Conservation (phyloP, 2,329 filamentous ascomycete species). For the Escovopsis weberi region DNA sequence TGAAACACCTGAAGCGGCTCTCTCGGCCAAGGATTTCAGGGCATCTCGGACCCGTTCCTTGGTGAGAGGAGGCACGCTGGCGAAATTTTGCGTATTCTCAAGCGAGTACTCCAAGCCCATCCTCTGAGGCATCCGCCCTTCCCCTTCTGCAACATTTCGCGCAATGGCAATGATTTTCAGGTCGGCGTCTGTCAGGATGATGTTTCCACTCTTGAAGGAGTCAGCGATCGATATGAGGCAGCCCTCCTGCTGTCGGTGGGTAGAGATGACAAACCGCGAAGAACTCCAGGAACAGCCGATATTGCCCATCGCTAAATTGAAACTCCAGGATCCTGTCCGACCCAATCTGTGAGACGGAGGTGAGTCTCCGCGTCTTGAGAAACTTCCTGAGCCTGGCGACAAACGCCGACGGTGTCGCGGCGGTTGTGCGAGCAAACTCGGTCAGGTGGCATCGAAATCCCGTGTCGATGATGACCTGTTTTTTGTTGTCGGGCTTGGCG, state of each 20-base stretch:
- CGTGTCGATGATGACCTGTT: slow-evolving; percentile 84
- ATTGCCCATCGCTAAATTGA: slow-evolving; percentile 81
- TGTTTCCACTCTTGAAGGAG: slow-evolving; percentile 56
- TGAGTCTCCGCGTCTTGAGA: slow-evolving; percentile 75
- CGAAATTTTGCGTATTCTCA: slow-evolving; percentile 71
- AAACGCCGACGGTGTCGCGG: slow-evolving; percentile 71
- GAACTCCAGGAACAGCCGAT: slow-evolving; percentile 83
- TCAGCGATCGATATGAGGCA: slow-evolving; percentile 1
- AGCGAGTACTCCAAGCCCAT: slow-evolving; percentile 67
- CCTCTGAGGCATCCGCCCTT: slow-evolving; percentile 70
- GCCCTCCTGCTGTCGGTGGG: background rate
- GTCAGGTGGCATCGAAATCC: slow-evolving; percentile 95
- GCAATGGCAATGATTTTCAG: slow-evolving; percentile 70
- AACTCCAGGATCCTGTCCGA: slow-evolving; percentile 90
- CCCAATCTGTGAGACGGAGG: slow-evolving; percentile 68
- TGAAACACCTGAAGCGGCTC: slow-evolving; percentile 31
- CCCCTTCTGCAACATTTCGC: slow-evolving; percentile 65
- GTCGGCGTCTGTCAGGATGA: slow-evolving; percentile 78
- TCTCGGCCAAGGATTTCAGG: slow-evolving; percentile 50
- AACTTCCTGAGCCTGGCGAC: slow-evolving; percentile 75
- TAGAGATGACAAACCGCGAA: slow-evolving; percentile 44
- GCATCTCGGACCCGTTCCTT: slow-evolving; percentile 56
- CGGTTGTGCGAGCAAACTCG: slow-evolving; percentile 75
- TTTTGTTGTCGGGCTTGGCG: slow-evolving; percentile 73
- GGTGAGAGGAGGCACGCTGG: slow-evolving; percentile 60